Evolutionary conservation across 441 rosid genomes (phyloP), one percentile per base, ranked within the genome.

Genomic region (Euphorbia corollata): DNA sequence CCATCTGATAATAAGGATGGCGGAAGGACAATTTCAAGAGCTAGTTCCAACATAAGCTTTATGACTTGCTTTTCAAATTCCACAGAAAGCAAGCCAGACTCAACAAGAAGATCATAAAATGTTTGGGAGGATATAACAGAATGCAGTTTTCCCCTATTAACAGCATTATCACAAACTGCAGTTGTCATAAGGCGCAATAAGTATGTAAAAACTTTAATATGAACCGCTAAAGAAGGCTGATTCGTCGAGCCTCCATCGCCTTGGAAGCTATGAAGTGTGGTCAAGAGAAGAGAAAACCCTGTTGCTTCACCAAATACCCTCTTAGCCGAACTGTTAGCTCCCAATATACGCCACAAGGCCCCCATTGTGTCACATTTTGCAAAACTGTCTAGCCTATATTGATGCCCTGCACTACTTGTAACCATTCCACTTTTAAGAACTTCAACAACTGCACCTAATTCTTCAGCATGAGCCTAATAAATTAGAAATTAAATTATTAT

Each of bases 331-430:
- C 71, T 83, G 79, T 93, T 96, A 54, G 79, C 85, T 60, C 99
- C 96, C 75, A 96, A 70, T 75, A 93, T 87, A 54, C 99, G 98
- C 99, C 99, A 96, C 75, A 96, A 77, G 62, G 98, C 81, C 51
- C 99, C 97, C 98, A 96, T 91, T 41, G 86, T 88, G 78, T 96
- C 99, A 78, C 99, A 96, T 84, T 84, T 91, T 64, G 99, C 97
- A 83, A 89, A 93, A 81, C 80, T 82, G 71, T 81, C 87, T 83
- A 96, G 95, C 81, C 77, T 86, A 84, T 92, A 91, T 65, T 93
- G 99, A 83, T 89, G 83, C 73, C 99, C 99, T 56, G 86, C 80
- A 47, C 82, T 81, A 79, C 98, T 85, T 73, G 95, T 91, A 73
- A 91, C 97, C 94, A 96, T 96, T 80, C 99, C 98, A 75, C 99